These are phyloP conservation scores for Xerocomellus amylosporus DNA, from an alignment of 768 basidiomycete genomes.

Conservation along the genomic window DNA sequence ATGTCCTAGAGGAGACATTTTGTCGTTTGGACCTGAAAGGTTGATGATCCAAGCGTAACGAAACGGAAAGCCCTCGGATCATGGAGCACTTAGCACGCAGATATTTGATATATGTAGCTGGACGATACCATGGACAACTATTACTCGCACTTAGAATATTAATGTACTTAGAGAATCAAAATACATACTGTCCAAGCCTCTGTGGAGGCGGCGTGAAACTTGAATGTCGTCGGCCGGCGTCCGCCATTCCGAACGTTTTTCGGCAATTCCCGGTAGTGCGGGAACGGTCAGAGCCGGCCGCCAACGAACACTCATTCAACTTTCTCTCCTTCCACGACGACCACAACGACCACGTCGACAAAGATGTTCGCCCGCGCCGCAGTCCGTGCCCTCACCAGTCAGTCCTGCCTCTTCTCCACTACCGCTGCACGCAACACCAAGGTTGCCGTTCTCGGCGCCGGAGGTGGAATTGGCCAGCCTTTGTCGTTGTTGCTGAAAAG, in stretches of 20 bases:
- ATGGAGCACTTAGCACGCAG: neutral
- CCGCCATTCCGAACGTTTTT: neutral
- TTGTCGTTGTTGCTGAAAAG: conserved; percentile 84
- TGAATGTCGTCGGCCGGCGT: neutral
- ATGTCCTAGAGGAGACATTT: neutral
- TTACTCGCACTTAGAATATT: no score
- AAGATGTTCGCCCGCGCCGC: conserved; percentile 69
- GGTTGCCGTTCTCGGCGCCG: conserved; percentile 96
- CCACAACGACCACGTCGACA: conserved; percentile 21
- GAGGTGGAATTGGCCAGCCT: conserved; percentile 98
- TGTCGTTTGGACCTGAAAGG: neutral
- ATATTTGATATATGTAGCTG: neutral
- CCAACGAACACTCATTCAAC: neutral
- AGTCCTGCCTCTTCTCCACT: conserved; percentile 72
- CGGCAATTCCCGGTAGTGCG: conserved; percentile 16
- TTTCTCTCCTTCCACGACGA: conserved; percentile 11
- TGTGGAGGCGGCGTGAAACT: no score
- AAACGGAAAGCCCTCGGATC: neutral
- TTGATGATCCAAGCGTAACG: neutral
- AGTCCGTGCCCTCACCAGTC: conserved; percentile 52
- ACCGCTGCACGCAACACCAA: conserved; percentile 71
- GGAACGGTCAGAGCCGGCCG: neutral
- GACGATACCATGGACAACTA: neutral
- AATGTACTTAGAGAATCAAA: neutral
- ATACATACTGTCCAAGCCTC: no score